These are phyloP conservation scores for Telfairia occidentalis DNA, from an alignment of 331 rosid species.

Conservation along the genomic window DNA sequence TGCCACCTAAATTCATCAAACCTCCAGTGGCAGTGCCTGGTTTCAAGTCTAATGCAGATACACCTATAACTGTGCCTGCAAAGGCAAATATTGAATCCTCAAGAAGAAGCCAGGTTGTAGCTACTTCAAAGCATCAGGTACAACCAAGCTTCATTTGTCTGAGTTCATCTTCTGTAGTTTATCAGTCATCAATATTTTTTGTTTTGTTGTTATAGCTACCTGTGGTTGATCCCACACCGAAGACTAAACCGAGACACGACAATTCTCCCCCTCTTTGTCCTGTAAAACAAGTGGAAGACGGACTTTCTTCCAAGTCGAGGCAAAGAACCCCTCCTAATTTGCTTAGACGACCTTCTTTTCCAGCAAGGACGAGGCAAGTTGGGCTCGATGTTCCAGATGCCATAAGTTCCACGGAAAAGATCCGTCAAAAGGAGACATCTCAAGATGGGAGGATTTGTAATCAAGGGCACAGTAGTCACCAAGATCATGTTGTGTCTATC, in stretches of 20 bases:
- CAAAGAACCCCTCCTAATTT: conserved; percentile 71
- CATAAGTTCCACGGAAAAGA: conserved; percentile 25
- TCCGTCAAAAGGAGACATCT: conserved; percentile 31
- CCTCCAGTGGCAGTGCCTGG: conserved; percentile 37
- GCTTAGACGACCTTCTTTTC: conserved; percentile 47
- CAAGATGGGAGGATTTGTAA: conserved; percentile 34
- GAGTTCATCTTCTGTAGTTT: neutral
- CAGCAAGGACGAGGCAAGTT: conserved; percentile 43
- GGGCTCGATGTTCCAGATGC: conserved; percentile 48
- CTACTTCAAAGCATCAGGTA: conserved; percentile 70
- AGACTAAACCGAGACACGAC: conserved; percentile 51
- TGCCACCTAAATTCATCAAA: conserved; percentile 59
- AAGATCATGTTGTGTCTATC: conserved; percentile 24
- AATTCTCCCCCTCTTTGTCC: conserved; percentile 43
- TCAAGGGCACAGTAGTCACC: conserved; percentile 34
- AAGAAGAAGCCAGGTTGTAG: conserved; percentile 44
- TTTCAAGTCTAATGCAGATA: conserved; percentile 47
- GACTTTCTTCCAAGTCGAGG: conserved; percentile 52
- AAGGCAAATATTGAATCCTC: conserved; percentile 48
- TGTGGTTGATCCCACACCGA: conserved; percentile 46
- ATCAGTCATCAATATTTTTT: conserved; percentile 7
- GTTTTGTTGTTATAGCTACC: conserved; percentile 36
- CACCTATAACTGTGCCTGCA: conserved; percentile 32
- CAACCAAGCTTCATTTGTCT: conserved; percentile 2
- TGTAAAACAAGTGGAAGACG: conserved; percentile 61